These are phyloP conservation scores for Xylariales sp. DNA, from an alignment of 2,329 filamentous ascomycete genomes.

Conservation along the genomic window DNA sequence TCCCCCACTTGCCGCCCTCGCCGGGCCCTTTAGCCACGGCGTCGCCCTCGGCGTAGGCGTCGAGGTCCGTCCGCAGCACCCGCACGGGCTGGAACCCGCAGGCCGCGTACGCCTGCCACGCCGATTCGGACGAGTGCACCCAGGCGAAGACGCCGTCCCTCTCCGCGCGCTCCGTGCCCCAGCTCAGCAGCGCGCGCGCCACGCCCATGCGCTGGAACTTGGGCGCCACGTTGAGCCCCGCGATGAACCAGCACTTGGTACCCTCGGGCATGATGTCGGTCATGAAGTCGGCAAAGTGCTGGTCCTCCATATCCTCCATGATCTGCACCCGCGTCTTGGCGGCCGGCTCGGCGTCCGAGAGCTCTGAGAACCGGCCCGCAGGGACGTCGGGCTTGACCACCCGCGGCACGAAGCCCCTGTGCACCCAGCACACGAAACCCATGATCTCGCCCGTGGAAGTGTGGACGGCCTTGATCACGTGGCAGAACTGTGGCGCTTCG, in stretches of 20 bases:
- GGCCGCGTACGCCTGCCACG: slow-evolving; percentile 2
- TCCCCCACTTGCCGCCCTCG: slow-evolving; percentile 2
- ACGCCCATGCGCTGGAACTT: slow-evolving; percentile 4
- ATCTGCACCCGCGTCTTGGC: not conserved
- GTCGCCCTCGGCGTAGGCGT: slow-evolving; percentile 1
- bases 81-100: slow-evolving; percentile 1
- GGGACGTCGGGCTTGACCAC: not conserved
- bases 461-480: slow-evolving; percentile 1
- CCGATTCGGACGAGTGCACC: slow-evolving; percentile 3
- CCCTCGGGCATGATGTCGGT: slow-evolving; percentile 2
- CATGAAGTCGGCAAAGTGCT: slow-evolving; percentile 3
- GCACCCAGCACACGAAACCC: slow-evolving; percentile 1
- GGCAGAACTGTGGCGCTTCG: not conserved
- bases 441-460: slow-evolving; percentile 1
- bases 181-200: not conserved
- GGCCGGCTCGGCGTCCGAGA: not conserved
- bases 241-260: slow-evolving; percentile 2
- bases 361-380: not conserved
- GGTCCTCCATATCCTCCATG: slow-evolving; percentile 4
- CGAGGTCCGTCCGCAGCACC: slow-evolving; percentile 1
- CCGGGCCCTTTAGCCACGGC: slow-evolving; percentile 1
- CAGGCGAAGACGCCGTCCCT: slow-evolving; percentile 2
- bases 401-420: not conserved
- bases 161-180: not conserved
- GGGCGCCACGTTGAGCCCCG: not conserved